Base-by-base conservation (phyloP, 2,329 filamentous ascomycete species). In the Sclerotinia nivalis region DNA sequence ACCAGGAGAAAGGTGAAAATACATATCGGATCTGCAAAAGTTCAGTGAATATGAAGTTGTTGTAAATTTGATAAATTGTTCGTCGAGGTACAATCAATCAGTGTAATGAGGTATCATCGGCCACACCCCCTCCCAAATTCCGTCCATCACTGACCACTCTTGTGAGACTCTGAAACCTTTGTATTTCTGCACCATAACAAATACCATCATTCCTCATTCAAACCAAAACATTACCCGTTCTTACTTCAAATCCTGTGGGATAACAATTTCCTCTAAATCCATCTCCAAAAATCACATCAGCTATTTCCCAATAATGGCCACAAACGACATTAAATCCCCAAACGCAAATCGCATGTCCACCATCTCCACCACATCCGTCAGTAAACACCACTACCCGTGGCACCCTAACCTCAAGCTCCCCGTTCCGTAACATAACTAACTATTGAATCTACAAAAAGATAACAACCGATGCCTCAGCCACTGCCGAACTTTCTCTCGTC, bases 401-500 rank as follows among this genome's bases (percentile, higher is more conserved):
- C 60, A 65, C 37, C 49, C 68, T 64, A 43, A 70, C 56, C 47
- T 40, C 34, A 52, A 43, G 61, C 61, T 65, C 34, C 34, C 61
- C 34, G 34, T 40, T 15, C 47, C 47, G 40, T 43, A 43, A 15
- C 45, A 2, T 43, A 40, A 25, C 49, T 68, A 28, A 50, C 31
- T 22, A n/a, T 43, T 28, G n/a, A 50, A 49, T 47, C 34, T 61
- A 58, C n/a, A 18, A 20, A 28, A 34, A 76, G 74, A 71, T 71
- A 68, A 70, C 71, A 31, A 70, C 73, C n/a, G 75, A 76, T 61
- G 62, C 72, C 12, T 75, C 77, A 45, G 74, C 77, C 8, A 73
- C 75, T 12, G 73, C 76, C 2, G 78, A 79, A 58, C 73, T 79
- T 20, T 76, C 76, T 64, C 75, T 72, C 5, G 92, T 93, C 1